These are phyloP conservation scores for Carallia pectinifolia DNA, from an alignment of 345 rosid genomes.

Conservation along the genomic window DNA sequence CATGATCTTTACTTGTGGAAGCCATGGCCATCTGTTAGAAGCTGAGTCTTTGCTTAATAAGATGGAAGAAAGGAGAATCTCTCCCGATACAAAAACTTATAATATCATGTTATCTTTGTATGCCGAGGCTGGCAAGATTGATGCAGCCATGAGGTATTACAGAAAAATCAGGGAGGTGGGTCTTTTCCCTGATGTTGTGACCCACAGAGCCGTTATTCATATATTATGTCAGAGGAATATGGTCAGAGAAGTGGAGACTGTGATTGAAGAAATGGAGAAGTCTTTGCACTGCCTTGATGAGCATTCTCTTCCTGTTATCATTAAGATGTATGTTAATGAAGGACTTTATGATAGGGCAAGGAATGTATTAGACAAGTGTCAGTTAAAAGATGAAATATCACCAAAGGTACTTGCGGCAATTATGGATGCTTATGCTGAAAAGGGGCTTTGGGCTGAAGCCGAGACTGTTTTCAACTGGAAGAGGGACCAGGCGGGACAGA, in stretches of 20 bases:
- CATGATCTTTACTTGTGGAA: conserved; percentile 84
- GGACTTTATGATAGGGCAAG: conserved; percentile 54
- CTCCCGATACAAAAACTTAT: conserved; percentile 80
- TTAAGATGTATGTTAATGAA: conserved; percentile 63
- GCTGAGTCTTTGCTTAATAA: conserved; percentile 70
- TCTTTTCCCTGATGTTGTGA: conserved; percentile 71
- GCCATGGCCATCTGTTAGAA: conserved; percentile 63
- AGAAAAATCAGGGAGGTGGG: conserved; percentile 66
- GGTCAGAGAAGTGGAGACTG: conserved; percentile 62
- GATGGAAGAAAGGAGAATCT: conserved; percentile 70
- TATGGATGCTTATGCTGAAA: conserved; percentile 76
- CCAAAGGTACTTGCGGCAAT: conserved; percentile 63
- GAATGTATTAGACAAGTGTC: conserved; percentile 46
- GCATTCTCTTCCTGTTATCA: conserved; percentile 70
- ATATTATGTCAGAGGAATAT: conserved; percentile 60
- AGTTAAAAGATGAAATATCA: conserved; percentile 41
- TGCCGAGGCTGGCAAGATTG: conserved; percentile 68
- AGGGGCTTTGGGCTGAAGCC: conserved; percentile 79
- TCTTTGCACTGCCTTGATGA: conserved; percentile 51
- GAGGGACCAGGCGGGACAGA: conserved; percentile 41
- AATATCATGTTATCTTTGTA: conserved; percentile 68
- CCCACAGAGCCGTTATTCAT: conserved; percentile 72
- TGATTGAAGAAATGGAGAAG: conserved; percentile 61
- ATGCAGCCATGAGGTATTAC: conserved; percentile 60
- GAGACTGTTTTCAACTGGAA: conserved; percentile 62